These are phyloP conservation scores for Phytophthora podocarpi DNA, from an alignment of 352 stramenopile genomes.

Conservation along the genomic window DNA sequence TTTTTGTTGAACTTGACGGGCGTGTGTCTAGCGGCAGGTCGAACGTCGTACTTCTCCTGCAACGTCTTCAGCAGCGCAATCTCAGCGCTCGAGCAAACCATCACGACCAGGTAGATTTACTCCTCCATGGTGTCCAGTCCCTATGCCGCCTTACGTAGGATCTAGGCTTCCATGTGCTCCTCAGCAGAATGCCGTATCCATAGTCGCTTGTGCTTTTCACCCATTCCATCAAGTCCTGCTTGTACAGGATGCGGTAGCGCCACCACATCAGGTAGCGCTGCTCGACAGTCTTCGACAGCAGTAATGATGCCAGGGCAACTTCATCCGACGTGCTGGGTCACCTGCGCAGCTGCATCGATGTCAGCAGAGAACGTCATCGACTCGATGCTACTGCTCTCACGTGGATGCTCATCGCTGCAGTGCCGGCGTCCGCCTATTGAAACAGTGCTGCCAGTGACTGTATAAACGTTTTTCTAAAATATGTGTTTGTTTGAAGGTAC, in stretches of 20 bases:
- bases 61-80: constrained; percentile 73
- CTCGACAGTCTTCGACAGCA: constrained; percentile 25
- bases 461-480: too few species aligned
- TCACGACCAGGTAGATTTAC: constrained; percentile 53
- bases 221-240: constrained; percentile 59
- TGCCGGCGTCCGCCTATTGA: neutral
- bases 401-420: neutral
- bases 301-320: constrained; percentile 15
- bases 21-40: too few species aligned
- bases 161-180: constrained; percentile 61
- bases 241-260: constrained; percentile 50
- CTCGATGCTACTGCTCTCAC: neutral
- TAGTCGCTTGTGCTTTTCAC: constrained; percentile 59
- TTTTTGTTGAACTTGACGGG: too few species aligned
- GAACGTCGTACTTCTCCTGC: constrained; percentile 46
- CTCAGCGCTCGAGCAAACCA: constrained; percentile 64
- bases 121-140: constrained; percentile 50
- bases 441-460: too few species aligned
- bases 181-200: constrained; percentile 57
- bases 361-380: constrained; percentile 28
- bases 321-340: constrained; percentile 38
- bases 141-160: constrained; percentile 44
- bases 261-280: constrained; percentile 35
- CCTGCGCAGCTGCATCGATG: constrained; percentile 46
- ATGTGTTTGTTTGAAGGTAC: too few species aligned